A percentile compares a stretch with the other conserved stretches of the same genome.
Conservation (phyloP, 805 yeast species). For the Wickerhamomyces chaumierensis region DNA sequence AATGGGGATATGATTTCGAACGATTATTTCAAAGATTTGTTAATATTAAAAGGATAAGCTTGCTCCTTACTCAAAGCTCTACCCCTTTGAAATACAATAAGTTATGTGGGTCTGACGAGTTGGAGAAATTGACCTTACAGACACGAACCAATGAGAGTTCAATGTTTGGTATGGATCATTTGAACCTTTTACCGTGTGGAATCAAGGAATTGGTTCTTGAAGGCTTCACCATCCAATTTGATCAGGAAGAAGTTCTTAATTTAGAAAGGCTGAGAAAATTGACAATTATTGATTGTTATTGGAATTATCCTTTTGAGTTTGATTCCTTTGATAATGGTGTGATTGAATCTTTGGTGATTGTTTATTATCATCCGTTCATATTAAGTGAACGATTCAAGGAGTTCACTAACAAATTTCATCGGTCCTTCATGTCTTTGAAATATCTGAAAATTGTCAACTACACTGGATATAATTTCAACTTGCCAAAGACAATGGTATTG, state of each 20-base stretch:
- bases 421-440: not conserved
- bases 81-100: slow-evolving; percentile 24
- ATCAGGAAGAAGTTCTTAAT: slow-evolving; percentile 19
- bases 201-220: slow-evolving; percentile 25
- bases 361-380: slow-evolving; percentile 23
- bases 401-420: slow-evolving; percentile 12
- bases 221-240: slow-evolving; percentile 32
- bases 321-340: slow-evolving; percentile 17
- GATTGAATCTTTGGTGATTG: slow-evolving; percentile 16
- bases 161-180: slow-evolving; percentile 32
- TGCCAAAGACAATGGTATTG: not conserved
- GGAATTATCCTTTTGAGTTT: slow-evolving; percentile 46
- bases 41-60: slow-evolving; percentile 14
- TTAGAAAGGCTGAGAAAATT: slow-evolving; percentile 18
- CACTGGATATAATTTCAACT: not conserved
- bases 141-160: slow-evolving; percentile 16
- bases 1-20: slow-evolving; percentile 25
- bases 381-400: slow-evolving; percentile 25
- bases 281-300: slow-evolving; percentile 33
- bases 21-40: slow-evolving; percentile 13
- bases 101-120: slow-evolving; percentile 2
- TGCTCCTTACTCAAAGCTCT: slow-evolving; percentile 21
- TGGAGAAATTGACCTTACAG: slow-evolving; percentile 11
- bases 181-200: slow-evolving; percentile 22
- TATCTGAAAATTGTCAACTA: not conserved